These are phyloP conservation scores for Alnus glutinosa DNA, from an alignment of 306 rosid genomes.

Conservation along the genomic window DNA sequence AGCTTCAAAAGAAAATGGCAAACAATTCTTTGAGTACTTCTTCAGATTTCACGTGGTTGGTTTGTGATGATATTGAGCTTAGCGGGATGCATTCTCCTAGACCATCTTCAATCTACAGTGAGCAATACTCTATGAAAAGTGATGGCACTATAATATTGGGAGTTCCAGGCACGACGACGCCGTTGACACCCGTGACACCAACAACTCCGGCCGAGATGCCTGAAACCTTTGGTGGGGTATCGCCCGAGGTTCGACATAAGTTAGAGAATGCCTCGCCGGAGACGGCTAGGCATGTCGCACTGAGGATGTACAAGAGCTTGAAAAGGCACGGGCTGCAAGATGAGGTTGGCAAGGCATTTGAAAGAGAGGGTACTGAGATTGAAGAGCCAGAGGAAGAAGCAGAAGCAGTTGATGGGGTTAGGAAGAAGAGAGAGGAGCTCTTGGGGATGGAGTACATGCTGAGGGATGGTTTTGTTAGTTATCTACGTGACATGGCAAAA, in stretches of 20 bases:
- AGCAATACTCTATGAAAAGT: background rate
- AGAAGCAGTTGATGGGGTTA: slow-evolving; percentile 1
- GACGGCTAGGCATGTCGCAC: slow-evolving; percentile 9
- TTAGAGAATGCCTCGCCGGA: background rate
- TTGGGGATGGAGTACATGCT: slow-evolving; percentile 6
- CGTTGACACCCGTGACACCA: too few species aligned
- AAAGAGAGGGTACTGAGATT: background rate
- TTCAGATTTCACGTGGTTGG: background rate
- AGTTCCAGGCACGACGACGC: background rate
- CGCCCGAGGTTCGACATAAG: background rate
- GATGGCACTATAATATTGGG: too few species aligned
- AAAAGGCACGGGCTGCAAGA: slow-evolving; percentile 2
- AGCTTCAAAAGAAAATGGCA: background rate
- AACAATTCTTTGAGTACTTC: background rate
- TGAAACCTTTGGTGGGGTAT: background rate
- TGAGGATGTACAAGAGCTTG: slow-evolving; percentile 13
- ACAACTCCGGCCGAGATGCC: background rate
- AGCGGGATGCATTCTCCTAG: background rate
- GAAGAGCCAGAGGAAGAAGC: background rate
- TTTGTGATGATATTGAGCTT: slow-evolving; percentile 8
- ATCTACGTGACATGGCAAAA: slow-evolving; percentile 2
- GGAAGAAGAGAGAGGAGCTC: slow-evolving; percentile 15
- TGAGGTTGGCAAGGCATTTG: background rate
- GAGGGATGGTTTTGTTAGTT: slow-evolving; percentile 17
- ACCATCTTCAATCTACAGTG: background rate